Conservation (phyloP, 1,139 yeast genomes). For the Eremothecium sinecaudum region DNA sequence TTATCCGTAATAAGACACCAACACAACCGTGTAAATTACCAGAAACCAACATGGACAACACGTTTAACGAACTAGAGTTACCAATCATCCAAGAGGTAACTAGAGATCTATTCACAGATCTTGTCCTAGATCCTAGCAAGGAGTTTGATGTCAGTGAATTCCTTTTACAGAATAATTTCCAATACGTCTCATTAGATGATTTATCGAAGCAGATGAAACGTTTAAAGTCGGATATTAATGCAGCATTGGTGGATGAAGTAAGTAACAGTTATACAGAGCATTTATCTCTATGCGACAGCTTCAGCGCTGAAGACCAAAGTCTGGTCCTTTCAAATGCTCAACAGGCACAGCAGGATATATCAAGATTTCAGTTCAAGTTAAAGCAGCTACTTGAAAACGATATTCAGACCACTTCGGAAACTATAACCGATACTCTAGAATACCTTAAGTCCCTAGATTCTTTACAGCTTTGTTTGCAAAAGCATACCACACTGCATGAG, state of each 20-base stretch:
- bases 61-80: constrained; percentile 20
- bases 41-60: constrained; percentile 18
- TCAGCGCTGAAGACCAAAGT: constrained; percentile 17
- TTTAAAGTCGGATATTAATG: constrained; percentile 21
- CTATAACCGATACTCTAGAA: constrained; percentile 21
- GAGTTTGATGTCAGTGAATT: constrained; percentile 24
- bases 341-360: constrained; percentile 17
- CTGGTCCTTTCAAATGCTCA: constrained; percentile 20
- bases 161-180: constrained; percentile 26
- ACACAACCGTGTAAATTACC: no score
- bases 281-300: constrained; percentile 21
- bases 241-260: constrained; percentile 20
- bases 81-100: constrained; percentile 23
- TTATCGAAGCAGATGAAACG: constrained; percentile 20
- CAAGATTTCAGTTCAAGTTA: constrained; percentile 17
- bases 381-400: constrained; percentile 18
- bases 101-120: constrained; percentile 22
- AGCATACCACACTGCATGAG: constrained; percentile 16
- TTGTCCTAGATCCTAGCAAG: constrained; percentile 11
- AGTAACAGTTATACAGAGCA: constrained; percentile 22
- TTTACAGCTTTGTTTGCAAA: constrained; percentile 15
- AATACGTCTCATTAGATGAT: constrained; percentile 25
- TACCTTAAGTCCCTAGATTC: constrained; percentile 23
- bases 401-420: constrained; percentile 19
- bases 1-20: no score